phyloP scores from a whole-genome alignment of 1,139 yeast species.

The Kurtzmaniella natalensis region DNA sequence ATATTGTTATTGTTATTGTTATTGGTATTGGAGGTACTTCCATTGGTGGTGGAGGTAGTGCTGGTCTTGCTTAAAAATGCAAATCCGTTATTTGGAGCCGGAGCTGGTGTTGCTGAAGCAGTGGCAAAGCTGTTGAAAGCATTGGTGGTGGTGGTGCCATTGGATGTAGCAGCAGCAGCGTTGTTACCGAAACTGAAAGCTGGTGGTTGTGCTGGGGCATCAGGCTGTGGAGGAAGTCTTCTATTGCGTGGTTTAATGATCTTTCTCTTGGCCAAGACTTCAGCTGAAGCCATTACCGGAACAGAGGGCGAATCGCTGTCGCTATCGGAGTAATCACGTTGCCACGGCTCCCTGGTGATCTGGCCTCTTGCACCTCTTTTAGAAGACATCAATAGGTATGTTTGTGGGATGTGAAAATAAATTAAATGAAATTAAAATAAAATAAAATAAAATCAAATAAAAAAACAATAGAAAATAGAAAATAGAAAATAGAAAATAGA shows the following conservation, averaged over 20 bases:
- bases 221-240: conserved; percentile 3
- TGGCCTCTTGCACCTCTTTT: conserved; percentile 66
- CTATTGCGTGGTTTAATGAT: conserved; percentile 51
- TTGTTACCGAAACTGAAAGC: conserved; percentile 13
- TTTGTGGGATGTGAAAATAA: no score
- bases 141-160: conserved; percentile 2
- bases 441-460: no score
- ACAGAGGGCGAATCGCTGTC: conserved; percentile 28
- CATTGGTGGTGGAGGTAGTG: no score
- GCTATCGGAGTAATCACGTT: conserved; percentile 24
- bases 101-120: background rate
- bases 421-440: no score
- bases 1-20: conserved; percentile 11
- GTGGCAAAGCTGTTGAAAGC: conserved; percentile 1
- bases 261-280: conserved; percentile 64
- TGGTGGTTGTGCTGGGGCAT: conserved; percentile 7
- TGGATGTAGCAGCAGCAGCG: conserved; percentile 4
- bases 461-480: no score
- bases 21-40: no score
- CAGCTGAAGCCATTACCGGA: conserved; percentile 52
- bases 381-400: conserved; percentile 16
- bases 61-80: no score
- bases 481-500: no score
- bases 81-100: conserved; percentile 1
- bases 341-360: conserved; percentile 42